phyloP scores from a whole-genome alignment of 768 basidiomycete species.

The Mycena pura region DNA sequence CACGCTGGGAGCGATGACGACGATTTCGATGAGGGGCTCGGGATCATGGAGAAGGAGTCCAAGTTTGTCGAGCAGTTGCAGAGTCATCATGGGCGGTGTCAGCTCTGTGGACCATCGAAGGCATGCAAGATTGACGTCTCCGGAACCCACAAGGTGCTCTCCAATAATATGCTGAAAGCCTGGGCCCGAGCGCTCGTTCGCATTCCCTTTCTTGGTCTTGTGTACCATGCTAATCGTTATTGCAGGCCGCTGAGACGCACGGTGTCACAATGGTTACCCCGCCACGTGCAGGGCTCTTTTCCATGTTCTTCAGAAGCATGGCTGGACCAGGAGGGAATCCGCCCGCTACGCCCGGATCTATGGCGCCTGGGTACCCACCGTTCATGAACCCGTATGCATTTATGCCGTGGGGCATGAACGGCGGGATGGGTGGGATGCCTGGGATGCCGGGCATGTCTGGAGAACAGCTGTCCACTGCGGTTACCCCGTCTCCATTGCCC shows the following conservation, averaged over 20 bases:
- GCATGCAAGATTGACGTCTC: constrained; percentile 1
- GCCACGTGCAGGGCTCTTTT: constrained; percentile 6
- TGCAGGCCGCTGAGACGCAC: constrained; percentile 8
- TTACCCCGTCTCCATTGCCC: background rate
- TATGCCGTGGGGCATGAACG: background rate
- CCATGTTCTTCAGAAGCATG: background rate
- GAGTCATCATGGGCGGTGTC: background rate
- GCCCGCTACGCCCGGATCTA: background rate
- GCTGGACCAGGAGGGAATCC: background rate
- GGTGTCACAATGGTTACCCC: constrained; percentile 2
- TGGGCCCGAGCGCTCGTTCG: background rate
- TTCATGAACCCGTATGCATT: background rate
- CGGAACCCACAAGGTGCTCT: background rate
- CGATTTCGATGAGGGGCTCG: constrained; percentile 4
- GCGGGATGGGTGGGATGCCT: background rate
- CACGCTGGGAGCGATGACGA: background rate
- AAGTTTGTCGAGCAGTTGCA: background rate
- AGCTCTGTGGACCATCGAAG: constrained; percentile 8
- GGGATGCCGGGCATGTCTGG: background rate
- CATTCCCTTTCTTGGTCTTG: background rate
- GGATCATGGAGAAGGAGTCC: background rate
- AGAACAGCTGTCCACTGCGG: background rate
- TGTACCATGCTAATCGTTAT: background rate
- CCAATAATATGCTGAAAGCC: background rate
- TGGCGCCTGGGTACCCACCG: background rate